Conservation (phyloP, 2,329 filamentous ascomycete genomes). For the Epichloe hybrida region DNA sequence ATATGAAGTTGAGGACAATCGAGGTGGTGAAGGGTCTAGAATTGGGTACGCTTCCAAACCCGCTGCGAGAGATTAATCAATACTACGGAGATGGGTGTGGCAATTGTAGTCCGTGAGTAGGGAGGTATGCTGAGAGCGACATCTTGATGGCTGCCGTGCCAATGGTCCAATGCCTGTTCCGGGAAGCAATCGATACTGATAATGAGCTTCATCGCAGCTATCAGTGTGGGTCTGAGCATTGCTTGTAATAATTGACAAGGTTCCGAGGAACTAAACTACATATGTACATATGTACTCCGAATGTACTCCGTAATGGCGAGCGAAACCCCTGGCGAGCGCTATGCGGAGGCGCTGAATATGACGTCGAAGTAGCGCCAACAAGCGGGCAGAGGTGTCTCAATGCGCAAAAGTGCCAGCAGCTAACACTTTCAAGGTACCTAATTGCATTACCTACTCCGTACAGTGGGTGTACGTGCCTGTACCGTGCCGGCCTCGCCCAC, state of each 20-base stretch:
- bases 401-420: too few species aligned
- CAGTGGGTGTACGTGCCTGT: too few species aligned
- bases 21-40: not conserved
- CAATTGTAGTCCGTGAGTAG: not conserved
- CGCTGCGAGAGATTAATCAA: not conserved
- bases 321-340: not conserved
- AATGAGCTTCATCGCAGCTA: not conserved
- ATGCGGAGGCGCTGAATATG: not conserved
- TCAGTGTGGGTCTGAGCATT: not conserved
- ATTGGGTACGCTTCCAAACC: not conserved
- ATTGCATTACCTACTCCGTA: too few species aligned
- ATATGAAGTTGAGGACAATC: not conserved
- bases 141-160: not conserved
- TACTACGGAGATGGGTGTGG: not conserved
- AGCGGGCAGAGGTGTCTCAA: not conserved
- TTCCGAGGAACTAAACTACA: not conserved
- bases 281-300: too few species aligned
- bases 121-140: not conserved
- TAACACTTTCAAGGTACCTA: too few species aligned
- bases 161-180: not conserved
- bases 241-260: not conserved
- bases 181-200: not conserved
- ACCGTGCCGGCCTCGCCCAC: too few species aligned
- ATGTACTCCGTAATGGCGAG: not conserved
- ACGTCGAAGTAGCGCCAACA: slow-evolving; percentile 2